phyloP scores from a whole-genome alignment of 192 early-diverging fungal genomes.

The Entophlyctis luteolus region DNA sequence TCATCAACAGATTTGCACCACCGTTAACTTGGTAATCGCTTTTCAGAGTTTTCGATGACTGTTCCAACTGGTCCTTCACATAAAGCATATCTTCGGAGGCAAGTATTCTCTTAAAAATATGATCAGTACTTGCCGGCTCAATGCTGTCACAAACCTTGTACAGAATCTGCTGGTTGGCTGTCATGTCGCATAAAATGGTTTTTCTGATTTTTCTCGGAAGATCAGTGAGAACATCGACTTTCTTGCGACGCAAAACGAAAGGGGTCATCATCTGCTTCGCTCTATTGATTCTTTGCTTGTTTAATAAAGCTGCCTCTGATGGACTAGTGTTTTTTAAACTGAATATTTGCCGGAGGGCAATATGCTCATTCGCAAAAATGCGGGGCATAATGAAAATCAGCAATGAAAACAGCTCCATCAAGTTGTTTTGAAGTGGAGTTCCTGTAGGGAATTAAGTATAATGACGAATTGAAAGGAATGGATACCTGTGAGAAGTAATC shows the following conservation, averaged over 20 bases:
- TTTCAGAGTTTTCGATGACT: too few relatives aligned
- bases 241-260: constrained; percentile 82
- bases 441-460: constrained; percentile 35
- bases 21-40: too few relatives aligned
- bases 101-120: too few relatives aligned
- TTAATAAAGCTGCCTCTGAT: constrained; percentile 28
- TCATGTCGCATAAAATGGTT: constrained; percentile 28
- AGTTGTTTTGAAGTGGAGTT: constrained; percentile 92
- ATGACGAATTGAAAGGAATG: background rate
- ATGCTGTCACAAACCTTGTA: constrained; percentile 29
- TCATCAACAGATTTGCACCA: constrained; percentile 65
- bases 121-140: too few relatives aligned
- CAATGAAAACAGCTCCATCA: constrained; percentile 76
- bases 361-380: constrained; percentile 62
- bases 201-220: constrained; percentile 29
- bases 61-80: too few relatives aligned
- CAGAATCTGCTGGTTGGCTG: constrained; percentile 24
- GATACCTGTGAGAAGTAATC: constrained; percentile 16
- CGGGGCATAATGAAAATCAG: constrained; percentile 83
- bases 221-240: constrained; percentile 49
- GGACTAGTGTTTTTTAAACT: constrained; percentile 46
- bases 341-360: constrained; percentile 55
- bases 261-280: constrained; percentile 82
- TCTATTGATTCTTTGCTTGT: constrained; percentile 61
- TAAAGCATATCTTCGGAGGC: too few relatives aligned